These are phyloP conservation scores for Penicillium tannophilum DNA, from an alignment of 495 filamentous ascomycete genomes.

Conservation along the genomic window DNA sequence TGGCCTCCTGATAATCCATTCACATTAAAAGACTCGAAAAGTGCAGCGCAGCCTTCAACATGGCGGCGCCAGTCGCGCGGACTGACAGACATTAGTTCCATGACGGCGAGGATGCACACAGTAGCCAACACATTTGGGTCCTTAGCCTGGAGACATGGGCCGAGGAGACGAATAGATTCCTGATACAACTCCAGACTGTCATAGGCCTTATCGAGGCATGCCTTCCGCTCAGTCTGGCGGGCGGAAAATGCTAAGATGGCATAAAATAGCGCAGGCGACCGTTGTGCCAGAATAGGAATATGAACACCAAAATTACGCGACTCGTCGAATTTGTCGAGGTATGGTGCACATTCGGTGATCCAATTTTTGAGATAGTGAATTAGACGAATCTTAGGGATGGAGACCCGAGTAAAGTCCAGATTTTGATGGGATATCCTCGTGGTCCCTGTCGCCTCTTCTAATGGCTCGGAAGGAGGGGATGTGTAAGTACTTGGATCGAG, in stretches of 20 bases:
- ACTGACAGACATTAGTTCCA: slow-evolving; percentile 47
- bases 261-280: slow-evolving; percentile 35
- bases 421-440: slow-evolving; percentile 18
- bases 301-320: slow-evolving; percentile 35
- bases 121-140: slow-evolving; percentile 37
- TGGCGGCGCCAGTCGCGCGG: slow-evolving; percentile 43
- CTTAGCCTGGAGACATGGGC: slow-evolving; percentile 31
- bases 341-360: slow-evolving; percentile 34
- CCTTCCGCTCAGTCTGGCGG: slow-evolving; percentile 38
- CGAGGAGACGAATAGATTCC: slow-evolving; percentile 36
- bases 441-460: slow-evolving; percentile 10
- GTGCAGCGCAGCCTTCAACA: slow-evolving; percentile 44
- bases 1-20: slow-evolving; percentile 38
- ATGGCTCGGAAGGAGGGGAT: slow-evolving; percentile 23
- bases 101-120: slow-evolving; percentile 33
- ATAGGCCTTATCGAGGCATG: slow-evolving; percentile 32
- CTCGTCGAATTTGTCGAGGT: slow-evolving; percentile 48
- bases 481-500: slow-evolving; percentile 28
- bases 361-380: slow-evolving; percentile 33
- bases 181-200: slow-evolving; percentile 43
- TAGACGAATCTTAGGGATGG: slow-evolving; percentile 30
- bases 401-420: slow-evolving; percentile 31
- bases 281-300: slow-evolving; percentile 35
- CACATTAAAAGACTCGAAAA: slow-evolving; percentile 39
- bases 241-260: slow-evolving; percentile 42